Conservation (phyloP, 768 basidiomycete genomes). For the Chiua virens region DNA sequence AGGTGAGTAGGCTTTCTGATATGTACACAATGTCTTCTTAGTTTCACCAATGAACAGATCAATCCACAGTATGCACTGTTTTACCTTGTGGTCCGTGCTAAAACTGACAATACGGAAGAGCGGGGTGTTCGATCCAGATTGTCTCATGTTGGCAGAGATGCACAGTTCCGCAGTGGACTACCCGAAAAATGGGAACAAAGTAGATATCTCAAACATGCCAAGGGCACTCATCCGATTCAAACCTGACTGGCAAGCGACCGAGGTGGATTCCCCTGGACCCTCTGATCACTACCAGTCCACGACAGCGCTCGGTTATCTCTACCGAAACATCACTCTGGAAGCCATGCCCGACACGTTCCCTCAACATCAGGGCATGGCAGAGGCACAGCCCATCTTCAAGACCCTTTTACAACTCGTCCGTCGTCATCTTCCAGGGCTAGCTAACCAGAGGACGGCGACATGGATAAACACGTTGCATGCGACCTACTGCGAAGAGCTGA, state of each 20-base stretch:
- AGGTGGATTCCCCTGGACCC: not conserved
- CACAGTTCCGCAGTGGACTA: constrained; percentile 70
- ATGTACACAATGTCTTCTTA: not conserved
- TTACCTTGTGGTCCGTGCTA: not conserved
- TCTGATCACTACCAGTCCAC: constrained; percentile 68
- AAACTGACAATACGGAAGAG: constrained; percentile 37
- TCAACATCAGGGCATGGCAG: constrained; percentile 11
- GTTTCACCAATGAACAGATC: constrained; percentile 46
- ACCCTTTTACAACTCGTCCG: constrained; percentile 22
- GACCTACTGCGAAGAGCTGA: constrained; percentile 61
- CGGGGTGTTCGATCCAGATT: constrained; percentile 60
- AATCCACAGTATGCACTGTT: constrained; percentile 54
- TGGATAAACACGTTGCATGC: constrained; percentile 19
- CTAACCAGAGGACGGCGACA: not conserved
- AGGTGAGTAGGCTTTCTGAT: constrained; percentile 40
- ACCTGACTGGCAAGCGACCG: constrained; percentile 68
- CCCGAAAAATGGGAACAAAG: constrained; percentile 72
- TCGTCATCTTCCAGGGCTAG: constrained; percentile 15
- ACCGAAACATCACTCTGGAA: constrained; percentile 55
- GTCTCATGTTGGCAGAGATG: constrained; percentile 61
- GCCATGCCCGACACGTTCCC: constrained; percentile 26
- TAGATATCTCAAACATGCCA: constrained; percentile 56
- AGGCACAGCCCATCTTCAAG: constrained; percentile 33
- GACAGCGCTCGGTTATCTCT: constrained; percentile 71
- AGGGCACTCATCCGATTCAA: constrained; percentile 59